phyloP scores from a whole-genome alignment of 1,284 basidiomycete species.

The Dichomitus squalens region DNA sequence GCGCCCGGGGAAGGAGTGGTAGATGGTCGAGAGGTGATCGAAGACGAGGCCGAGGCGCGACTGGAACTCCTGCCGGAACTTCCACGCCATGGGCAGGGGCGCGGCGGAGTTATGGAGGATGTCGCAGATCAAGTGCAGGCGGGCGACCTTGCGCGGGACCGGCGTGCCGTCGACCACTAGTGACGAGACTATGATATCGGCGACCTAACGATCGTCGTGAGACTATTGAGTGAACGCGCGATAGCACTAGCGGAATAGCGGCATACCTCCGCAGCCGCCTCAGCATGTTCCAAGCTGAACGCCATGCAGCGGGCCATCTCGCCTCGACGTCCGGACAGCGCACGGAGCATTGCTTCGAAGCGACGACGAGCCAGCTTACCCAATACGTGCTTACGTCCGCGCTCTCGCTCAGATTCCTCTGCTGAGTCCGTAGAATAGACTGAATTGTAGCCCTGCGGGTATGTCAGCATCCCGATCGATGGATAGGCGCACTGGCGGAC shows the following conservation, averaged over 20 bases:
- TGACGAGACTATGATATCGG: conserved; percentile 85
- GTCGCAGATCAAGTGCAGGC: conserved; percentile 94
- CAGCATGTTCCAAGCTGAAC: conserved; percentile 93
- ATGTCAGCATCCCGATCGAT: conserved; percentile 1
- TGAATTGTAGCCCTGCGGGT: conserved; percentile 80
- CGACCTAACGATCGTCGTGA: conserved; percentile 55
- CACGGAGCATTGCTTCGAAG: conserved; percentile 89
- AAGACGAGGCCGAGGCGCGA: conserved; percentile 85
- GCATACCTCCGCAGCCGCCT: conserved; percentile 87
- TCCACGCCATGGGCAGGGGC: conserved; percentile 88
- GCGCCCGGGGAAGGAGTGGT: conserved; percentile 88
- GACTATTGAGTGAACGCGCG: conserved; percentile 1
- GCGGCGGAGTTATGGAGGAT: conserved; percentile 96
- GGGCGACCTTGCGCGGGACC: conserved; percentile 93
- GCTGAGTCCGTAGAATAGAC: conserved; percentile 94
- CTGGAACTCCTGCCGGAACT: conserved; percentile 92
- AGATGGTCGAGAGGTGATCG: conserved; percentile 91
- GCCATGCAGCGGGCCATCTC: conserved; percentile 95
- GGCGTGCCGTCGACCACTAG: conserved; percentile 86
- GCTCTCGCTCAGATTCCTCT: conserved; percentile 90
- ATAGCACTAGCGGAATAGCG: neutral
- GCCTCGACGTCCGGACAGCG: conserved; percentile 82
- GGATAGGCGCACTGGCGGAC: conserved; percentile 24
- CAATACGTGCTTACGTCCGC: conserved; percentile 70
- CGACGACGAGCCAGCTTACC: conserved; percentile 79